Evolutionary conservation across 371 early-diverging fungal species (phyloP).

Genomic region (Saksenaea vasiformis): DNA sequence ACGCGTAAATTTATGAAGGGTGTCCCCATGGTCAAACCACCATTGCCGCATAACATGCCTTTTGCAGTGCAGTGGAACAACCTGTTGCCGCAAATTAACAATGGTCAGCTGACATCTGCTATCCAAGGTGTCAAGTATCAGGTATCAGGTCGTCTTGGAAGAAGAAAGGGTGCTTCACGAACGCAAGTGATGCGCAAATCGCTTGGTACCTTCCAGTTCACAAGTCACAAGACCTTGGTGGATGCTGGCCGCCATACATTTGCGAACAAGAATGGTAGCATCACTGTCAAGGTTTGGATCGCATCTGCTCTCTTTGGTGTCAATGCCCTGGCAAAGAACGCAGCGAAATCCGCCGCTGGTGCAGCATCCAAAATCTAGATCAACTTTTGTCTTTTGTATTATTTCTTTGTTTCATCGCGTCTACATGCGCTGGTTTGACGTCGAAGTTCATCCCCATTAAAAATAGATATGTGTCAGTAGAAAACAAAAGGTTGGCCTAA

Average conservation of each 20-base stretch:
- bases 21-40: constrained; percentile 53
- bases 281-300: constrained; percentile 59
- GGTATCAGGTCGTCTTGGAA: constrained; percentile 52
- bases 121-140: constrained; percentile 56
- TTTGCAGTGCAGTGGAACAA: constrained; percentile 50
- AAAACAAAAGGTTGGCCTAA: no score
- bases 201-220: constrained; percentile 54
- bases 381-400: neutral
- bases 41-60: constrained; percentile 51
- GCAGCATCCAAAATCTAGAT: constrained; percentile 17
- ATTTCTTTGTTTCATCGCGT: no score
- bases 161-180: constrained; percentile 49
- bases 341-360: constrained; percentile 21
- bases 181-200: constrained; percentile 47
- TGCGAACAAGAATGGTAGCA: constrained; percentile 54
- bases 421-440: no score
- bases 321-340: constrained; percentile 42
- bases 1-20: constrained; percentile 47
- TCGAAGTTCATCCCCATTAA: no score
- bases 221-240: constrained; percentile 47
- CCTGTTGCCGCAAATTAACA: constrained; percentile 45
- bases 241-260: constrained; percentile 56
- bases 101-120: constrained; percentile 46
- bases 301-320: constrained; percentile 54
- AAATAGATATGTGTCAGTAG: no score